Conservation (phyloP, 148 eudicot genomes). For the Fagopyrum esculentum region DNA sequence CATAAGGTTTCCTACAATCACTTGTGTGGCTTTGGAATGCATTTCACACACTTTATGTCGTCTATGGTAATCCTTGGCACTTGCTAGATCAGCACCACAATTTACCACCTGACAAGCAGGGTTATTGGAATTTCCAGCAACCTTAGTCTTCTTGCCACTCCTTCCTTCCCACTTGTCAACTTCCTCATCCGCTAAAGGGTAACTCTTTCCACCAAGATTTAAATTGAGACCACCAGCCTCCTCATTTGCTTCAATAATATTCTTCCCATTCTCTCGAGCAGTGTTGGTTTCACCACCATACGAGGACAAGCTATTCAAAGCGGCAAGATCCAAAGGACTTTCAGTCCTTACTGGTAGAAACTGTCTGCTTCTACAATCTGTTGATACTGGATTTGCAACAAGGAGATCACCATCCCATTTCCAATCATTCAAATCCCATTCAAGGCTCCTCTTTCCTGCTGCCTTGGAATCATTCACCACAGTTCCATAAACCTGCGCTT, state of each 20-base stretch:
- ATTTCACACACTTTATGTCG: conserved; percentile 86
- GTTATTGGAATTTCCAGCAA: conserved; percentile 36
- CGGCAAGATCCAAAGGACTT: conserved; percentile 18
- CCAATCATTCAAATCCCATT: conserved; percentile 98
- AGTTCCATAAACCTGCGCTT: conserved; percentile 37
- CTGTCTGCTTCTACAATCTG: conserved; percentile 56
- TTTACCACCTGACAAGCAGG: conserved; percentile 84
- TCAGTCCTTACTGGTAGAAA: conserved; percentile 39
- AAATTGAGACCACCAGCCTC: conserved; percentile 48
- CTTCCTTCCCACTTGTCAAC: conserved; percentile 40
- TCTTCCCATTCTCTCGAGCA: conserved; percentile 34
- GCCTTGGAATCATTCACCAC: conserved; percentile 41
- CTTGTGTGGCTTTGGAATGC: conserved; percentile 76
- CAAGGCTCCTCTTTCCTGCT: conserved; percentile 55
- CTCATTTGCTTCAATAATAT: conserved; percentile 33
- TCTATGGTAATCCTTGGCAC: conserved; percentile 79
- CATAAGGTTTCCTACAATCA: conserved; percentile 56
- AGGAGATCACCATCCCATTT: conserved; percentile 85
- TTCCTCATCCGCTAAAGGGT: conserved; percentile 43
- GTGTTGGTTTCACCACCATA: conserved; percentile 24
- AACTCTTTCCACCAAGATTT: conserved; percentile 71
- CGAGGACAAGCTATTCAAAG: conserved; percentile 33
- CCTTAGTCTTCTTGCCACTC: conserved; percentile 61
- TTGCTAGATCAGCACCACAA: conserved; percentile 66
- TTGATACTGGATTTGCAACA: conserved; percentile 42